Evolutionary conservation across 2,329 filamentous ascomycete genomes (phyloP), one percentile per base, ranked within the genome.

Genomic region (Fusarium sp.): DNA sequence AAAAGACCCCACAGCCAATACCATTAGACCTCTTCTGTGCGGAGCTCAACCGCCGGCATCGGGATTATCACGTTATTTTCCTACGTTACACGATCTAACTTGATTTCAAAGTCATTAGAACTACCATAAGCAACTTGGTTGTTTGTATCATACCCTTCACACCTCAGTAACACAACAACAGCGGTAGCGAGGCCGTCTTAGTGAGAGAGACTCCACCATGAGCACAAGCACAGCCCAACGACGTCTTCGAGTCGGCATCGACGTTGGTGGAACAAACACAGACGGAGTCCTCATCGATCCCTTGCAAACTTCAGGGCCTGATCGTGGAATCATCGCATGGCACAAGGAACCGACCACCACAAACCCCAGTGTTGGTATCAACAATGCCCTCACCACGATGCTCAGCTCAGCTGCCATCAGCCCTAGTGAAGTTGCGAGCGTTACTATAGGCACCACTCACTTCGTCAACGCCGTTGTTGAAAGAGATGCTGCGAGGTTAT

Each of bases 381-480:
- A 78, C 50, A 76, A 80, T 47, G 81, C 81, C 39, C 82, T 87
- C 57, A 77, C 74, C 7, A 74, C 76, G 24, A 83, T 86, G 78
- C 80, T 87, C 62, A 50, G 75, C 15, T 69, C 76, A 1, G 73
- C 78, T 15, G 53, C 63, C 7, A 74, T 82, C 34, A 62, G 71
- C 40, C 78, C 81, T 1, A 70, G 74, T 0, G 73, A 81, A 7
- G 78, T 87, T 19, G 80, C 82, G 15, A 83, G 82, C 62, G 81
- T 87, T 15, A 85, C 84, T 4, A 85, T 87, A 64, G 85, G 85
- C 53, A 86, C 84, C 2, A 88, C 87, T 1, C 86, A 89, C 62
- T 89, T 89, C 68, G 81, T 89, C 69, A 89, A 89, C 62, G 86
- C 86, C 10, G 84, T 89, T 4, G 79, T 89, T 1, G 85, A 88